Percentiles rank a stretch among this genome's conserved stretches.
phyloP scores from a whole-genome alignment of 768 basidiomycete genomes.

The Plicaturopsis crispa region DNA sequence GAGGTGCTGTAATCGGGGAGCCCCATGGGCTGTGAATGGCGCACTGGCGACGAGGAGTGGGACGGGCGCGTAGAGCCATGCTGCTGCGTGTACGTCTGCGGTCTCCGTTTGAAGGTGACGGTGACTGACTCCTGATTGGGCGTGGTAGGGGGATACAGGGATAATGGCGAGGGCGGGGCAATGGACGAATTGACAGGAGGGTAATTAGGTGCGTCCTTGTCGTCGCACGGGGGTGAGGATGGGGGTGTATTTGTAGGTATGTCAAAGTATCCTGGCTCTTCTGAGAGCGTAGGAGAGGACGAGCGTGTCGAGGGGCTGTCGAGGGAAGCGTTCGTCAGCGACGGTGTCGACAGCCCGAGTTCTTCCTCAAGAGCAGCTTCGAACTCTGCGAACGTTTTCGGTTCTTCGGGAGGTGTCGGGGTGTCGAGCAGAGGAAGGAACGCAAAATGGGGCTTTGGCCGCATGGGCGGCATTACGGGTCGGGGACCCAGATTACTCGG shows the following conservation, averaged over 20 bases:
- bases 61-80: neutral
- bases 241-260: neutral
- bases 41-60: neutral
- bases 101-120: neutral
- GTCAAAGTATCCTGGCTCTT: no score
- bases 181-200: neutral
- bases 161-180: neutral
- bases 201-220: neutral
- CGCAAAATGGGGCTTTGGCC: conserved; percentile 23
- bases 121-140: no score
- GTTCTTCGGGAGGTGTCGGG: conserved; percentile 12
- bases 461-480: conserved; percentile 12
- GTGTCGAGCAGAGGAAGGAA: conserved; percentile 32
- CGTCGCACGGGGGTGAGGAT: neutral
- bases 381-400: no score
- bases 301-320: neutral
- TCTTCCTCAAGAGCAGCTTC: no score
- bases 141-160: neutral
- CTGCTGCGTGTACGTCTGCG: neutral
- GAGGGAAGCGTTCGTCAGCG: neutral
- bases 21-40: neutral
- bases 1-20: neutral
- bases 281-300: neutral
- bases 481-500: no score
- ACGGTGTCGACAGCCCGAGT: neutral